A percentile compares a stretch with the other conserved stretches of the same genome.
phyloP scores from a whole-genome alignment of 139 green algal genomes.

The Coelastrella sp. region DNA sequence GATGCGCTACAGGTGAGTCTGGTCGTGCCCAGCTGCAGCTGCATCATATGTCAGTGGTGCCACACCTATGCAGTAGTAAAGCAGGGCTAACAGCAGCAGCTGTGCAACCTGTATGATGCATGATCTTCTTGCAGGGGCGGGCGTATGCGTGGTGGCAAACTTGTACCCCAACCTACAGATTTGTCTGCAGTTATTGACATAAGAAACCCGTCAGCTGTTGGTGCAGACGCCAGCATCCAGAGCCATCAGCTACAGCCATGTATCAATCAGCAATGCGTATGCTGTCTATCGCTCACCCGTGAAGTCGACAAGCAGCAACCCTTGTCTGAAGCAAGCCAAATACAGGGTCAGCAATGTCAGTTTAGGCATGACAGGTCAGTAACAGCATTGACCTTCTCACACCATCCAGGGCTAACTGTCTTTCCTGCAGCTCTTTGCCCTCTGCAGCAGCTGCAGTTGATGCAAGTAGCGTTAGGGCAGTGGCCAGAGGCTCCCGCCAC shows the following conservation, averaged over 20 bases:
- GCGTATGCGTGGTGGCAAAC: slow-evolving; percentile 38
- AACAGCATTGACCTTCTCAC: neutral
- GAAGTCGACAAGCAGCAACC: neutral
- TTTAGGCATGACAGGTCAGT: too few species aligned
- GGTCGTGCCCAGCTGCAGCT: neutral
- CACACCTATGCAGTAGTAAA: too few species aligned
- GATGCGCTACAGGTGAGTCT: too few species aligned
- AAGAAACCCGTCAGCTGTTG: neutral
- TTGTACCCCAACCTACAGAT: slow-evolving; percentile 53
- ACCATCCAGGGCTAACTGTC: slow-evolving; percentile 65
- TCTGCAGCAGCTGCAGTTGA: slow-evolving; percentile 53
- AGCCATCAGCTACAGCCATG: neutral
- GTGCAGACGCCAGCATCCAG: neutral
- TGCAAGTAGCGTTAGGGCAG: slow-evolving; percentile 45
- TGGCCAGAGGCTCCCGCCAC: slow-evolving; percentile 67
- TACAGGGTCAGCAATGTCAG: neutral
- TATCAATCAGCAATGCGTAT: neutral
- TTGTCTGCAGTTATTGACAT: slow-evolving; percentile 67
- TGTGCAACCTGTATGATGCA: neutral
- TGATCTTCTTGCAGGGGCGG: slow-evolving; percentile 51
- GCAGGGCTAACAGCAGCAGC: neutral
- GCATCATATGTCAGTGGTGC: neutral
- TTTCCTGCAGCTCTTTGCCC: slow-evolving; percentile 58
- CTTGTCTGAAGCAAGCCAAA: neutral
- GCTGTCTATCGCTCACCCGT: neutral